Percentiles rank a stretch among this genome's conserved stretches.
These are phyloP conservation scores for Helicostylum pulchrum DNA, from an alignment of 192 early-diverging fungal species.

Conservation along the genomic window DNA sequence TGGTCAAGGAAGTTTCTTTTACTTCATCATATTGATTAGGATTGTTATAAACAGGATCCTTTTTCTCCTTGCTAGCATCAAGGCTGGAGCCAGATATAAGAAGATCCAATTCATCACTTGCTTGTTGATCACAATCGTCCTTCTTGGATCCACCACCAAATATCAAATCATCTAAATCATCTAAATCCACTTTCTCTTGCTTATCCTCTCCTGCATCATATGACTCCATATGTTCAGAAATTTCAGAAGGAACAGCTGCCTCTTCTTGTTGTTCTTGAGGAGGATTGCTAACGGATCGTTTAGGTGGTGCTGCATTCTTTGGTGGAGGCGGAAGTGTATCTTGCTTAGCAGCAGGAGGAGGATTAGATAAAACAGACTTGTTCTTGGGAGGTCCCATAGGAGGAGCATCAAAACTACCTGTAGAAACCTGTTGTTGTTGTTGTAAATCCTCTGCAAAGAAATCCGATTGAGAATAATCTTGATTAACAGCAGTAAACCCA, in stretches of 20 bases:
- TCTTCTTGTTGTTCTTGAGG: not conserved
- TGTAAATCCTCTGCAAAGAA: not conserved
- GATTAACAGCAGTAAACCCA: too few relatives aligned
- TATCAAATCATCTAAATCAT: conserved; percentile 28
- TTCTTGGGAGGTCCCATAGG: too few relatives aligned
- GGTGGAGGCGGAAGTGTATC: too few relatives aligned
- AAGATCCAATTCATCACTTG: not conserved
- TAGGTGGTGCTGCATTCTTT: not conserved
- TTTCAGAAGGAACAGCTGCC: not conserved
- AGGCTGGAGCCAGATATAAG: too few relatives aligned
- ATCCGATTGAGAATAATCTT: not conserved
- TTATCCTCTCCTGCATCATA: not conserved
- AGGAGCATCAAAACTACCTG: too few relatives aligned
- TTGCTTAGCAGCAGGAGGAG: too few relatives aligned
- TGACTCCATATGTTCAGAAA: not conserved
- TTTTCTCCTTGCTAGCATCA: too few relatives aligned
- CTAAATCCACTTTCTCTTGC: not conserved
- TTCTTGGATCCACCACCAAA: conserved; percentile 8
- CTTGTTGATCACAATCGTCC: not conserved
- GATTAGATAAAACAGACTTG: too few relatives aligned
- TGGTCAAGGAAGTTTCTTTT: too few relatives aligned
- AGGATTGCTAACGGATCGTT: not conserved
- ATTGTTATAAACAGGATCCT: too few relatives aligned
- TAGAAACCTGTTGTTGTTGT: too few relatives aligned
- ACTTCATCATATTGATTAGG: too few relatives aligned